Evolutionary conservation across 2,329 filamentous ascomycete species (phyloP).

Genomic region (Trichophyton verrucosum): DNA sequence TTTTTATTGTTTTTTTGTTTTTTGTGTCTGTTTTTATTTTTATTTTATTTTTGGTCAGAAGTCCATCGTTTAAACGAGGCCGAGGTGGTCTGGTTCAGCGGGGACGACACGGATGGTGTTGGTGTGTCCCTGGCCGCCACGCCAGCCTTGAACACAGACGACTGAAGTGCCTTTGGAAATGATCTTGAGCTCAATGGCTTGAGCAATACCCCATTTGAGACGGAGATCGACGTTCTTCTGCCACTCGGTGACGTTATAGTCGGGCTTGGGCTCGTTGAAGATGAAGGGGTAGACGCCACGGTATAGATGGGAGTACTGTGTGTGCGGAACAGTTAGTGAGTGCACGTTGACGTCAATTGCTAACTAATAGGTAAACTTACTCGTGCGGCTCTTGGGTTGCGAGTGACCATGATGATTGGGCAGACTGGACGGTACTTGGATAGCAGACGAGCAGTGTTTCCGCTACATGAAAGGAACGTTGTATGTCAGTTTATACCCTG

Average conservation of each 20-base stretch:
- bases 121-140: constrained; percentile 55
- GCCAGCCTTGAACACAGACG: constrained; percentile 56
- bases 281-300: constrained; percentile 96
- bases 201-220: constrained; percentile 89
- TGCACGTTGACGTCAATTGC: no score
- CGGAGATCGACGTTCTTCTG: constrained; percentile 97
- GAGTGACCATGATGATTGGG: constrained; percentile 98
- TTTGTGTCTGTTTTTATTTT: no score
- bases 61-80: constrained; percentile 16
- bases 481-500: constrained; percentile 4
- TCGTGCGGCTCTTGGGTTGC: constrained; percentile 68
- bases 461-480: constrained; percentile 36
- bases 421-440: constrained; percentile 98
- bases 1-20: no score
- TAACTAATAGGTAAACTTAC: constrained; percentile 27
- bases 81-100: constrained; percentile 34
- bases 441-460: constrained; percentile 83
- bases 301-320: constrained; percentile 76
- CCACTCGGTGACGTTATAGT: constrained; percentile 88
- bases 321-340: neutral
- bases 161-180: constrained; percentile 64
- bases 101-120: constrained; percentile 47
- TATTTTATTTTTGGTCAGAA: neutral
- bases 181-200: constrained; percentile 71
- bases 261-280: constrained; percentile 85